Conservation (phyloP, 2,329 filamentous ascomycete species). For the Colletotrichum tanaceti region DNA sequence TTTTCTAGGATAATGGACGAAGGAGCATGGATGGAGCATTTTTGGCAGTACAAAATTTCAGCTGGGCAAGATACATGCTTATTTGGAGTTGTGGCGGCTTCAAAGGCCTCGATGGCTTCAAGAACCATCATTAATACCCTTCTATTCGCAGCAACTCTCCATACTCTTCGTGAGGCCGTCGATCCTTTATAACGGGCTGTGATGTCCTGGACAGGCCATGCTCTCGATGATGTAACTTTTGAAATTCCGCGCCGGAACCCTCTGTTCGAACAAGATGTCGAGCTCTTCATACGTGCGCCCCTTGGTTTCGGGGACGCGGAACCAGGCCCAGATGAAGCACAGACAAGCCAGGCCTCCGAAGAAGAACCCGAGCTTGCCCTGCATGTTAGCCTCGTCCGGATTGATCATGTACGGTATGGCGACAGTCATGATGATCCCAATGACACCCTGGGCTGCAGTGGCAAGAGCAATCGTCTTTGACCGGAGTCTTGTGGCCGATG, state of each 20-base stretch:
- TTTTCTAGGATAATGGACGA: not conserved
- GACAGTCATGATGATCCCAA: constrained; percentile 50
- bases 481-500: constrained; percentile 57
- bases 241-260: constrained; percentile 46
- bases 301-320: constrained; percentile 45
- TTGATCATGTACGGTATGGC: constrained; percentile 48
- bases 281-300: constrained; percentile 45
- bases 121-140: constrained; percentile 16
- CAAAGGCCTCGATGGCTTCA: not conserved
- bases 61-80: constrained; percentile 2
- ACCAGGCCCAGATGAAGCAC: constrained; percentile 45
- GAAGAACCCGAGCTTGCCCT: constrained; percentile 49
- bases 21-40: not conserved
- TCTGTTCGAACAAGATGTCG: constrained; percentile 49
- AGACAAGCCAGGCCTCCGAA: constrained; percentile 42
- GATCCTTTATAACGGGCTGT: not conserved
- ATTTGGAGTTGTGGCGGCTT: not conserved
- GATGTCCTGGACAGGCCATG: not conserved
- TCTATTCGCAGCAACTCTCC: not conserved
- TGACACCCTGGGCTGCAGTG: constrained; percentile 55
- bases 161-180: not conserved
- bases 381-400: constrained; percentile 49
- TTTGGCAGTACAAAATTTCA: not conserved
- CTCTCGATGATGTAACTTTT: constrained; percentile 53
- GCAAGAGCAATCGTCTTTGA: constrained; percentile 59